phyloP scores from a whole-genome alignment of 495 filamentous ascomycete species.

The Annulohypoxylon bovei region DNA sequence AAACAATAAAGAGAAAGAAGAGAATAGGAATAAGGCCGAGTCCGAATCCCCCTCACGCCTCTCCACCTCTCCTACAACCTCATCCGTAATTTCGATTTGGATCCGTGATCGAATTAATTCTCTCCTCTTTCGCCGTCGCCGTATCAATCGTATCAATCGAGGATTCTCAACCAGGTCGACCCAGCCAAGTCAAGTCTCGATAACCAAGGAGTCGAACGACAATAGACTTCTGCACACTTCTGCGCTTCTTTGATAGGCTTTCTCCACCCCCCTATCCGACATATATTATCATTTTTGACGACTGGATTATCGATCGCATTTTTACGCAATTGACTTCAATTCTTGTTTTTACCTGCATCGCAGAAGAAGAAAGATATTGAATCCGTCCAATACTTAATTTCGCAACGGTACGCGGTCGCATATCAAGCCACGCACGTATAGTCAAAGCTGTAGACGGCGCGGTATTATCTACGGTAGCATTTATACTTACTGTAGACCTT shows the following conservation, averaged over 20 bases:
- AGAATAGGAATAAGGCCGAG: conserved; percentile 13
- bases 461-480: background rate
- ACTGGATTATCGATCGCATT: conserved; percentile 34
- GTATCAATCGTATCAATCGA: conserved; percentile 14
- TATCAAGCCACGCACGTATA: background rate
- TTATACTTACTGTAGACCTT: background rate
- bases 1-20: conserved; percentile 7
- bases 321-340: conserved; percentile 32
- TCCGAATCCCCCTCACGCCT: background rate
- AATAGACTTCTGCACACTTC: conserved; percentile 21
- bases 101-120: conserved; percentile 27
- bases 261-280: conserved; percentile 39
- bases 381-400: conserved; percentile 4
- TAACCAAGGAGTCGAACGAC: conserved; percentile 21
- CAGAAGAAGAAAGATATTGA: conserved; percentile 11
- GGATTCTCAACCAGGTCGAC: conserved; percentile 6
- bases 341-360: conserved; percentile 12
- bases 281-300: conserved; percentile 36
- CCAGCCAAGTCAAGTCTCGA: background rate
- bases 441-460: background rate
- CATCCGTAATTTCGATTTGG: conserved; percentile 25
- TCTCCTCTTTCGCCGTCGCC: conserved; percentile 6
- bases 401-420: conserved; percentile 33
- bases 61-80: conserved; percentile 1
- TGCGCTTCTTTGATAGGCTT: conserved; percentile 32